Evolutionary conservation across 129 eudicot genomes (phyloP), one percentile per base, ranked within the genome.

Genomic region (Heracleum sosnowskyi): DNA sequence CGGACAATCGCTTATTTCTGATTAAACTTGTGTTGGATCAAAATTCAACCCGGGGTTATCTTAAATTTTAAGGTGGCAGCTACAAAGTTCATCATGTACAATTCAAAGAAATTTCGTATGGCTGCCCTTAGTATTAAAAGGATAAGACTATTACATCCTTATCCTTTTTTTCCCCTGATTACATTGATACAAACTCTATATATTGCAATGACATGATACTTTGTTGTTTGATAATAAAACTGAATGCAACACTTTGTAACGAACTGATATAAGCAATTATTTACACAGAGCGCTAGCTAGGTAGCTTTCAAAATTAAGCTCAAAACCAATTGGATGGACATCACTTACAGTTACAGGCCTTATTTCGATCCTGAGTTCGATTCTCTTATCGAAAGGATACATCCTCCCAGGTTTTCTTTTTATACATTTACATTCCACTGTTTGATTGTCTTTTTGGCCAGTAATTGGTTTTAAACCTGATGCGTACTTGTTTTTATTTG

Each of bases 281-380:
- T n/a, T 60, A 66, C 0, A 29, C 36, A 28, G 24, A 64, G 39
- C 24, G 4, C n/a, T n/a, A n/a, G n/a, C n/a, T 62, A 62, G 36
- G 22, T 31, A 66, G 72, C 72, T 66, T 66, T 66, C 11, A 66
- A 29, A 35, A 3, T 28, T 64, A 64, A 29, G 41, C 26, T 69
- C 74, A 20, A 9, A 40, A 72, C 16, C 42, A 72, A 40, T 37
- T 40, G 78, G 86, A 89, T 87, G 96, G 92, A 89, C 73, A 78
- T 88, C 44, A 68, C 86, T 72, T 72, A 72, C 49, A 40, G 76
- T 40, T 91, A 91, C 76, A 84, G 81, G 49, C 87, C 90, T 22
- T 89, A 91, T 70, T 81, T 84, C 44, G 89, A 93, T 80, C 91
- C 91, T 46, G 89, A 88, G 44, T 85, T 87, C 26, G 93, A 91